Evolutionary conservation across 164 flowering plant species (phyloP), one percentile per base, ranked within the genome.

Genomic region (Tetracentron sinense): DNA sequence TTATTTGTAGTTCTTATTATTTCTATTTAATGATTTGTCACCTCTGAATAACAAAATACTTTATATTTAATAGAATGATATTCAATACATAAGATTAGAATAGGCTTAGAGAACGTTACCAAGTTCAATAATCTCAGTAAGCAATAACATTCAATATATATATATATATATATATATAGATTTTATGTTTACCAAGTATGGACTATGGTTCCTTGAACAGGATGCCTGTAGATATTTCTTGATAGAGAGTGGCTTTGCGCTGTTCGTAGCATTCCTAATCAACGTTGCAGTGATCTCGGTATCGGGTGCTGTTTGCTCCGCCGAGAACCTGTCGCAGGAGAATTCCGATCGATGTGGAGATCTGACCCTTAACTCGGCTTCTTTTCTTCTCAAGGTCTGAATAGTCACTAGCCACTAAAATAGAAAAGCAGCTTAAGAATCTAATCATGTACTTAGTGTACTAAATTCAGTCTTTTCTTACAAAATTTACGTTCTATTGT

Each of bases 171-270:
- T 48, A 0, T 7, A 48, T 16, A 0, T 20, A 12, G 16, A 7
- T 20, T 20, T 48, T 2, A 48, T 48, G 51, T 17, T 12, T 12
- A 2, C 22, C 1, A 48, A 16, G 15, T 17, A 19, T 12, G 51
- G 6, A 12, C n/a, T 1, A 33, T 33, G 4, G 38, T 33, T 33
- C 10, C 38, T 33, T 33, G 10, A 61, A 54, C 79, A 92, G 97
- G 85, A 79, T 51, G 98, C 96, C 4, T 88, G 98, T 50, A 73
- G 77, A 61, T 89, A 68, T 74, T 88, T 89, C 75, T 69, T 92
- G 27, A 75, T 85, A 14, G 98, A 92, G 78, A 90, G 93, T 27
- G 96, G 91, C 22, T 71, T 89, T 6, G 96, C 98, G 1, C 54
- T 92, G 42, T 77, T 92, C 15, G 69, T 92, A 6, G 97, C 97